Evolutionary conservation across 169 alveolate genomes (phyloP).

Genomic region (Nephromyces sp.): DNA sequence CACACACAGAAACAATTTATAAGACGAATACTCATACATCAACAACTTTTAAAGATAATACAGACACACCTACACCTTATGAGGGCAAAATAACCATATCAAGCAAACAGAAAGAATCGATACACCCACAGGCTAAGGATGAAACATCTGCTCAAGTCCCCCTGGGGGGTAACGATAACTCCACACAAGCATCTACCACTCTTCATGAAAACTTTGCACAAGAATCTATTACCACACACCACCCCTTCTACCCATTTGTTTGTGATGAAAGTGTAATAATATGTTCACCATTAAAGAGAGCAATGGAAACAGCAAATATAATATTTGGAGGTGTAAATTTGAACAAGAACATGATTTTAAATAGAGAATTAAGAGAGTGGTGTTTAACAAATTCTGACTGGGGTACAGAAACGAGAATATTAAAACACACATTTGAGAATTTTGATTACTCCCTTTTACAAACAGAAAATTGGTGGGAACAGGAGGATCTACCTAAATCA

Average conservation of each 20-base stretch:
- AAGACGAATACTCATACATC: too few species aligned
- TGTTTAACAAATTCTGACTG: background rate
- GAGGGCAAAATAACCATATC: background rate
- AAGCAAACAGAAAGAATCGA: background rate
- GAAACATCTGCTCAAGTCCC: background rate
- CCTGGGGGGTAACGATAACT: background rate
- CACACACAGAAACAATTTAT: too few species aligned
- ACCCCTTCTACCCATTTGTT: too few species aligned
- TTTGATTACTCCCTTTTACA: background rate
- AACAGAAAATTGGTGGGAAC: background rate
- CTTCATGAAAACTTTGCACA: too few species aligned
- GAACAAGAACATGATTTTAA: background rate
- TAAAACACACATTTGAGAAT: background rate
- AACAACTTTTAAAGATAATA: too few species aligned
- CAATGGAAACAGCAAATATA: background rate
- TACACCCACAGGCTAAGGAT: background rate
- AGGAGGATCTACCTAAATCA: too few species aligned
- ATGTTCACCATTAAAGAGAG: background rate
- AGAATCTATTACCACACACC: too few species aligned
- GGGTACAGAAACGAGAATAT: background rate
- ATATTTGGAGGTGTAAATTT: background rate
- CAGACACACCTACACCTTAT: too few species aligned
- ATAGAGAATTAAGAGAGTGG: background rate
- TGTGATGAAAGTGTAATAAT: background rate
- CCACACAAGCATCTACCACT: background rate